Base-by-base conservation (phyloP, 352 stramenopile genomes). In the Pythium scleroteichum region DNA sequence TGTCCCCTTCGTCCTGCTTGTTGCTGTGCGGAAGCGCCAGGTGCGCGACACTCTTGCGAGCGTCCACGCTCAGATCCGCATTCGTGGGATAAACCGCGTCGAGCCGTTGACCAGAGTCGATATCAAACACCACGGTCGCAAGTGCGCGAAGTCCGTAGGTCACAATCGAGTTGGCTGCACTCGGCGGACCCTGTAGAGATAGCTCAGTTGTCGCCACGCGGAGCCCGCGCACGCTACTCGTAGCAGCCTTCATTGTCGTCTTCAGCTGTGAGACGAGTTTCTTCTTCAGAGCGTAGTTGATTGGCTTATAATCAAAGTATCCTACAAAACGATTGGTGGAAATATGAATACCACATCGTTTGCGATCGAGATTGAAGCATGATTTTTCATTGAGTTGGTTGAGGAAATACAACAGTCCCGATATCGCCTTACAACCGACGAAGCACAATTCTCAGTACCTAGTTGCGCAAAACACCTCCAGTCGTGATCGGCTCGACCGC, bases 1-100 rank as follows among this genome's bases (percentile, higher is more conserved):
- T 91, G 69, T 96, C 85, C 19, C 87, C 87, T 49, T 95, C 86
- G 47, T 93, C 79, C 66, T 92, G 85, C 51, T 86, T 90, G 75
- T 91, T 94, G 73, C 84, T 92, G 66, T 96, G 85, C 20, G 87
- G 86, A 46, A 97, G 79, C 53, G 85, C 73, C 33, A 94, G 56
- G 51, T 92, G 79, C 58, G 80, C 79, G 33, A 94, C 67, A 71
- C 82, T 92, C 62, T 76, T 81, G 57, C 78, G 77, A 33, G 81
- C 79, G 14, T 69, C 68, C 19, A 80, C 73, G 17, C 74, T 75
- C 29, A 94, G 67, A 0, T 53, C 65, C 45, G 78, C 82, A 26
- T 54, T 58, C 0, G 64, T 19, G 10, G 85, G 82, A 58, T 90
- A 68, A 48, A 94, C 46, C 57, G 72, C 75, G 41, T 94, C 82